Conservation (phyloP, 2,329 filamentous ascomycete species). For the Madurella mycetomatis region DNA sequence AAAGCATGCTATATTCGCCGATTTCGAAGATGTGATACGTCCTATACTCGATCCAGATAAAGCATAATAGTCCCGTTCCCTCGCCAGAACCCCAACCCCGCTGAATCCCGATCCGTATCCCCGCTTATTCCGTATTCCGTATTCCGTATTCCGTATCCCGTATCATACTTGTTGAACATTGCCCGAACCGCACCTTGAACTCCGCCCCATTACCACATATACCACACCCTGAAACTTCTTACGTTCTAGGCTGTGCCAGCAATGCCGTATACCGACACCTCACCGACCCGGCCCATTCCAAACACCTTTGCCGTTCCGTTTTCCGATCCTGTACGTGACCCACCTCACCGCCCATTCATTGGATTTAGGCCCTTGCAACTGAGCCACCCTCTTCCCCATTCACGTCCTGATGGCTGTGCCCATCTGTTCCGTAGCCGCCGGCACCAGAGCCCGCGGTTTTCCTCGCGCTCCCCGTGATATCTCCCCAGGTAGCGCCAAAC, state of each 20-base stretch:
- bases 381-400: background rate
- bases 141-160: background rate
- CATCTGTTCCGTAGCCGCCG: slow-evolving; percentile 21
- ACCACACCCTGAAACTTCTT: background rate
- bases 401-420: background rate
- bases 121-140: no score
- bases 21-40: background rate
- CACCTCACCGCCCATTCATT: background rate
- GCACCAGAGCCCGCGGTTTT: background rate
- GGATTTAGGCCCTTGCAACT: background rate
- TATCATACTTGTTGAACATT: background rate
- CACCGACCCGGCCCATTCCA: background rate
- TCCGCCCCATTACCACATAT: background rate
- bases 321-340: background rate
- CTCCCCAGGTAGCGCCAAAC: slow-evolving; percentile 84
- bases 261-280: background rate
- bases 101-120: background rate
- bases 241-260: background rate
- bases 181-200: background rate
- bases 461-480: slow-evolving; percentile 61
- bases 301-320: background rate
- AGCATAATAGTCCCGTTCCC: no score
- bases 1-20: background rate
- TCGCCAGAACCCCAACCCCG: no score
- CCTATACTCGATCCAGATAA: no score